Base-by-base conservation (phyloP, 2,329 filamentous ascomycete species). In the Sporothrix mexicana region DNA sequence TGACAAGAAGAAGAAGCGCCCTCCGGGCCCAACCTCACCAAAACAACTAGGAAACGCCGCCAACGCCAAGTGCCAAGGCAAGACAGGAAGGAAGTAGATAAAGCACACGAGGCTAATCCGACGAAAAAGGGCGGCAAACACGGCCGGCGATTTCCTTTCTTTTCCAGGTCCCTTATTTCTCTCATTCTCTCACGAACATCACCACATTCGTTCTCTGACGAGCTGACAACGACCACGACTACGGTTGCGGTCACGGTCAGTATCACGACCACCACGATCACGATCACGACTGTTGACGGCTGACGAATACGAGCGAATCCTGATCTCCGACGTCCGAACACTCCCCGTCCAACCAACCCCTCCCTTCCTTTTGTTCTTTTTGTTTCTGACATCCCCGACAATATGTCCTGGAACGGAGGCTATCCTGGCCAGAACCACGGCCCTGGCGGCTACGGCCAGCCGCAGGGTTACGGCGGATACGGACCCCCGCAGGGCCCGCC, bases 391-490 rank as follows among this genome's bases (percentile, higher is more conserved):
- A n/a, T n/a, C n/a, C n/a, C n/a, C n/a, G n/a, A 15, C 36, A 25
- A 59, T 55, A 73, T 73, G 72, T 71, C 70, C 15, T 74, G 67
- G 57, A 69, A 67, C 57, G 71, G 73, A 62, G 76, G 75, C 20
- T 78, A 74, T 45, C 77, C 77, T 53, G 78, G 78, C 62, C 77
- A 77, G 73, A 76, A 76, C 49, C 74, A 78, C 75, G 77, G 77
- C 72, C 77, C 77, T 30, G 59, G 74, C 23, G 72, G 72, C 43
- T 74, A 75, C 57, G 72, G 73, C 17, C 62, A 49, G 23, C 66
- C 23, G 23, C 59, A 64, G 69, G 41, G 51, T 13, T 62, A 61
- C 51, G 47, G 67, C 36, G 69, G 41, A 3, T 73, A 70, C 66
- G 62, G 68, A 0, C 74, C 74, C 55, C 71, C 74, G 43, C 64